phyloP scores from a whole-genome alignment of 176 grass and related monocot genomes.

The Oryza meridionalis region DNA sequence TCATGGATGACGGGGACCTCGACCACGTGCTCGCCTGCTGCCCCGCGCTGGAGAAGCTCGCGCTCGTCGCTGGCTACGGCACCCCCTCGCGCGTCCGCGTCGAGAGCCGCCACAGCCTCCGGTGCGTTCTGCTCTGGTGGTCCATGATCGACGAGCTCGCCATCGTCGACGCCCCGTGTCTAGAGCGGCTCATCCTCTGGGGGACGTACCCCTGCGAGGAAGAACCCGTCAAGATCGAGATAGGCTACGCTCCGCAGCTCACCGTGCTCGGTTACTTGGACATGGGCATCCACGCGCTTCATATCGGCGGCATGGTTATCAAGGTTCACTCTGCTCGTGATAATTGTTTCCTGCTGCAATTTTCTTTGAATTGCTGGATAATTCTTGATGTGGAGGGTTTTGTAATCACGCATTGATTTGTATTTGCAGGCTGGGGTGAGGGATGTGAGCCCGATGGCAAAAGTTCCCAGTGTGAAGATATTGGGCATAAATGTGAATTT shows the following conservation, averaged over 20 bases:
- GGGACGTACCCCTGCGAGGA: accelerated
- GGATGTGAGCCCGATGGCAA: background rate
- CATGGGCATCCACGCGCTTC: background rate
- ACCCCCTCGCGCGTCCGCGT: background rate
- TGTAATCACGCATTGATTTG: constrained; percentile 3
- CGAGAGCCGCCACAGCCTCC: background rate
- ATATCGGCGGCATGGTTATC: constrained; percentile 24
- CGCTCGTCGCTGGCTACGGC: background rate
- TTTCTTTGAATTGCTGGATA: background rate
- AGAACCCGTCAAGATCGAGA: background rate
- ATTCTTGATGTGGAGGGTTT: background rate
- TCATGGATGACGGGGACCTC: constrained; percentile 23
- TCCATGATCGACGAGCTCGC: background rate
- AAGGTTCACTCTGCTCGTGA: background rate
- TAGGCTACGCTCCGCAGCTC: background rate
- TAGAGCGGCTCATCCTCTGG: constrained; percentile 40
- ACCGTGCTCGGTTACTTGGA: constrained; percentile 24
- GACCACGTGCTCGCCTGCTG: constrained; percentile 37
- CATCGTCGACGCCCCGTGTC: background rate
- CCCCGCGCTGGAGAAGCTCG: constrained; percentile 28
- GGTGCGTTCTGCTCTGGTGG: constrained; percentile 27
- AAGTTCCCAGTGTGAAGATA: constrained; percentile 31
- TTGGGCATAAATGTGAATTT: constrained; percentile 35
- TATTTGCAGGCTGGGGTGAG: constrained; percentile 24
- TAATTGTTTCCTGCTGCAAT: background rate